Base-by-base conservation (phyloP, 176 grass and related monocot species). In the Musa schizocarpa region DNA sequence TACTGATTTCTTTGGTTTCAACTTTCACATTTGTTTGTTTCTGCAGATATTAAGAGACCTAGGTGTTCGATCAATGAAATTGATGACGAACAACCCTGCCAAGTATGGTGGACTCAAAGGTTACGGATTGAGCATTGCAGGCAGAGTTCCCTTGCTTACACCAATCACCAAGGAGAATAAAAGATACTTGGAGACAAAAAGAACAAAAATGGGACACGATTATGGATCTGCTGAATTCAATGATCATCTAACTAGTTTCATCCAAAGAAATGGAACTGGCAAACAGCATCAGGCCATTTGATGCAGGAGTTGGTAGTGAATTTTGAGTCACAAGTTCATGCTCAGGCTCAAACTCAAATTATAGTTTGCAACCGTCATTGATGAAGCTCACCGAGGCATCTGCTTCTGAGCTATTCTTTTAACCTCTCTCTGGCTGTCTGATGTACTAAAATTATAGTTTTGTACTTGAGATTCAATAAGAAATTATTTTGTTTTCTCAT, bases 21-120 rank as follows among this genome's bases (percentile, higher is more conserved):
- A 27, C 26, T 27, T 43, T 52, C 16, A 20, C 68, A 43, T 43
- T 78, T 76, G 90, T 61, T 63, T 24, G 24, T 24, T 24, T 71
- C 43, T 65, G 67, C 83, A 93, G 94, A 89, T 98, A 84, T 71
- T 98, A 65, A 82, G 86, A 0, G 90, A 98, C 83, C 82, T 98
- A 70, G 90, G 94, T 71, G 90, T 89, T n/a, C 84, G 90, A 58
- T 91, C 88, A 24, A 98, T 93, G 94, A 83, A 82, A 68, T 21
- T 98, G 54, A 91, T 98, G 86, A 98, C 94, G 27, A 98, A 98
- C 66, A 98, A 98, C 76, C 94, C 94, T 19, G 82, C 86, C 0
- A 93, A 98, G 77, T 98, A 98, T 67, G 79, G 80, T 19, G 94
- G 90, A 17, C 86, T 98, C 19, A 91, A 93, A 87, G 95, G 95